Base-by-base conservation (phyloP, 192 early-diverging fungal genomes). In the Coemansia sp. region DNA sequence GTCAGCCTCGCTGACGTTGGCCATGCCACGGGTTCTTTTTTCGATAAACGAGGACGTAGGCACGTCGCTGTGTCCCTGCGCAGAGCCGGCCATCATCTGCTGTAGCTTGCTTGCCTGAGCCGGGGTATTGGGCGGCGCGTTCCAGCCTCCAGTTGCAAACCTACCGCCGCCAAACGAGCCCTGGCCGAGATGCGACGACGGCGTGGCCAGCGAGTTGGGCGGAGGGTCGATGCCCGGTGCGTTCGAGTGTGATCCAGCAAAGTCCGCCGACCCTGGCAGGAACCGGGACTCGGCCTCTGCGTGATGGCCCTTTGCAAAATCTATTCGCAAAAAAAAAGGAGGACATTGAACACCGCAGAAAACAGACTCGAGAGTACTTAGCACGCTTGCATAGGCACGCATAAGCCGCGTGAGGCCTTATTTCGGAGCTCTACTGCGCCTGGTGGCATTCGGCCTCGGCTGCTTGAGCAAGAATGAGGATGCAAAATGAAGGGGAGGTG, bases 61-160 rank as follows among this genome's bases (percentile, higher is more conserved):
- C 22, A 66, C 60, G 40, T 73, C 59, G 49, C 53, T 60, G 25
- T 62, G 61, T 31, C 35, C 42, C 42, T 60, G 27, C 27, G 14
- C 39, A 56, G 60, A 25, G 45, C 38, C 51, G 57, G 57, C 47
- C 64, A 73, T 73, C 11, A 62, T 47, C 53, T 73, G 71, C 15
- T 56, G 59, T 35, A 73, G 27, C 64, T 58, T 62, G 64, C 49
- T 73, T 22, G 47, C 27, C 47, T 67, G 71, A 14, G 71, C 71
- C 24, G 71, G 71, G 5, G 71, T 73, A 64, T 73, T 73, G 36
- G 71, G 71, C 29, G 71, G 71, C 9, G 71, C 59, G 46, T 67
- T 73, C 38, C 41, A 61, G 37, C 71, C 71, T 24, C 64, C 60
- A 7, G 54, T 25, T 6, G 51, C 51, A n/a, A 31, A 17, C 14